Evolutionary conservation across 345 rosid species (phyloP), one percentile per base, ranked within the genome.

Genomic region (Kernera saxatilis): DNA sequence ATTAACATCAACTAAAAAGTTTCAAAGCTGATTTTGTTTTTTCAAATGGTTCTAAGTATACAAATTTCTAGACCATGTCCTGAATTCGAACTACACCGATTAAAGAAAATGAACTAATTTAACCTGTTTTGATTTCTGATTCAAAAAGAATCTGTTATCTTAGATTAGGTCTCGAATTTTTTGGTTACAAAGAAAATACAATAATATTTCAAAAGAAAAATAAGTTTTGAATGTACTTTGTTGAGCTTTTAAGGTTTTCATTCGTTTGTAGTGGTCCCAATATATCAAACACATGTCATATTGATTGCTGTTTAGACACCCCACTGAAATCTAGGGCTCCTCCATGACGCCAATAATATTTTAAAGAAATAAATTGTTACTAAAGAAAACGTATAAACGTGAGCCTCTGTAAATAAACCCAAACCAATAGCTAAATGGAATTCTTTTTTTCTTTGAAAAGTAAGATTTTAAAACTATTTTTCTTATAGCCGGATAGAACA

Each of bases 281-380:
- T 43, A 54, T 64, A 40, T 43, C 62, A 64, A 54, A 54, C 33
- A 64, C 64, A 64, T 64, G 65, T 66, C 51, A 65, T 18, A 65
- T 48, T 66, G 50, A 73, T 57, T 65, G 60, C 27, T 57, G 60
- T 58, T 64, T 73, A 39, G 53, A 57, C 36, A 66, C 21, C 71
- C 71, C 77, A 73, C 77, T 56, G 60, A 65, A 73, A 65, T 56
- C 72, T 73, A 73, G 72, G 77, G 72, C 57, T 65, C 50, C 27
- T 65, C 72, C 67, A 73, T 73, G 72, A 65, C 77, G 59, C 63
- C 72, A 57, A 37, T 46, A 73, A 48, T 64, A 45, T 32, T 18
- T 29, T 4, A 23, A 55, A 62, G 4, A 63, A 30, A 10, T 29
- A 40, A 48, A 39, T 14, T 30, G 29, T 33, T 44, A 35, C 26